phyloP scores from a whole-genome alignment of 139 green algal species.

The Dunaliella primolecta region DNA sequence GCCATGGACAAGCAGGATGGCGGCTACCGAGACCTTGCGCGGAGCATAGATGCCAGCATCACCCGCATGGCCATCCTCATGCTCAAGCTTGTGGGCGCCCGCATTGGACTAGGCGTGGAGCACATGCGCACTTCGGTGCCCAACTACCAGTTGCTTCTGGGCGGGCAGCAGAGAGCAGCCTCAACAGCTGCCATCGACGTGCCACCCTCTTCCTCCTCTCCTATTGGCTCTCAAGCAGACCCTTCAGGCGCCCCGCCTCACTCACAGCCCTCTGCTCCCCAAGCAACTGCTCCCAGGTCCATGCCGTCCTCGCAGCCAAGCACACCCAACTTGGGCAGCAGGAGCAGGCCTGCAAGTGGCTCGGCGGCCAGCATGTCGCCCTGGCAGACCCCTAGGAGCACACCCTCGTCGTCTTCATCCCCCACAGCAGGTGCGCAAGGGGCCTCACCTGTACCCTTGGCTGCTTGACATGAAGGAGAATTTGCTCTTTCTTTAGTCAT shows the following conservation, averaged over 20 bases:
- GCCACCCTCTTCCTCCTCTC: neutral
- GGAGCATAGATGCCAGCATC: constrained; percentile 25
- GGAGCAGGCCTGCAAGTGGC: neutral
- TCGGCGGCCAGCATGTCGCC: neutral
- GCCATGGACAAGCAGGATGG: neutral
- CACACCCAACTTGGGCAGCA: neutral
- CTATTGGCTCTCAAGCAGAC: neutral
- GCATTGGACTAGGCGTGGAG: constrained; percentile 18
- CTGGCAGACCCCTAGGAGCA: neutral
- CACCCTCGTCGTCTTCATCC: neutral
- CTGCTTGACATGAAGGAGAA: too few relatives aligned
- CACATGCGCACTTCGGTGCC: neutral
- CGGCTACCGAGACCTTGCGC: constrained; percentile 2
- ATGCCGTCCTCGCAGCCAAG: too few relatives aligned
- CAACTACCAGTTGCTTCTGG: neutral
- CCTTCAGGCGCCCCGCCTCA: neutral
- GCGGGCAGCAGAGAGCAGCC: neutral
- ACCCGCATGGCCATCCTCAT: constrained; percentile 21
- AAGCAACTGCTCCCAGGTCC: constrained; percentile 4
- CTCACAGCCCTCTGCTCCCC: neutral
- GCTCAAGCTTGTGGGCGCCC: constrained; percentile 15
- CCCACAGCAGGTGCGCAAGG: neutral
- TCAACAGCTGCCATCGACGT: neutral
- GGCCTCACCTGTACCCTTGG: too few relatives aligned
- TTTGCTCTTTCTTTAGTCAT: too few relatives aligned